A percentile compares a stretch with the other conserved stretches of the same genome.
Conservation (phyloP, 129 eudicot genomes). For the Rutidosis leptorrhynchoides region DNA sequence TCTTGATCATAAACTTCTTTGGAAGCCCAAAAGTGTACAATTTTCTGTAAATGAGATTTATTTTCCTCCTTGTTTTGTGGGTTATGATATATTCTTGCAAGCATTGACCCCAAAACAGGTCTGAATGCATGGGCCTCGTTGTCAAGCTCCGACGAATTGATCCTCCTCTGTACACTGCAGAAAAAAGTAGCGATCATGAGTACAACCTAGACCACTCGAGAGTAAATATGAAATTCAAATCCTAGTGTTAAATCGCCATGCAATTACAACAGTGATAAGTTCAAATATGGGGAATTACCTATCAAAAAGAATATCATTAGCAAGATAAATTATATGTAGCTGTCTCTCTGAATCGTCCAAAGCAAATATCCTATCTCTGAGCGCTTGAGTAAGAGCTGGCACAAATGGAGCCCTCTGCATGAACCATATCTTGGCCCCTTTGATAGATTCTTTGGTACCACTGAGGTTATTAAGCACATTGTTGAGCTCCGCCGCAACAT, state of each 20-base stretch:
- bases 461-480: conserved; percentile 77
- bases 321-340: conserved; percentile 85
- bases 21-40: conserved; percentile 93
- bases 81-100: conserved; percentile 83
- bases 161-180: conserved; percentile 94
- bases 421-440: conserved; percentile 96
- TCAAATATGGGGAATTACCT: too few species aligned
- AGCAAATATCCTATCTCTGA: conserved; percentile 72
- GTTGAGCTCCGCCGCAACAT: conserved; percentile 70
- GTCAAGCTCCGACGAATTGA: conserved; percentile 74
- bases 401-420: conserved; percentile 94
- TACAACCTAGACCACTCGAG: too few species aligned
- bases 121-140: conserved; percentile 96
- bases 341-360: conserved; percentile 94
- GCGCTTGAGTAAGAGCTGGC: conserved; percentile 84
- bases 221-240: too few species aligned
- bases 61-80: conserved; percentile 91
- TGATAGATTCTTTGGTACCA: conserved; percentile 94
- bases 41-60: conserved; percentile 89
- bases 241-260: too few species aligned
- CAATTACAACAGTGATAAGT: too few species aligned
- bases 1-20: conserved; percentile 96
- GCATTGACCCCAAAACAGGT: conserved; percentile 94
- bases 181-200: too few species aligned
- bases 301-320: conserved; percentile 95